Conservation (phyloP, 1,284 basidiomycete species). For the Fomitopsis schrenkii region DNA sequence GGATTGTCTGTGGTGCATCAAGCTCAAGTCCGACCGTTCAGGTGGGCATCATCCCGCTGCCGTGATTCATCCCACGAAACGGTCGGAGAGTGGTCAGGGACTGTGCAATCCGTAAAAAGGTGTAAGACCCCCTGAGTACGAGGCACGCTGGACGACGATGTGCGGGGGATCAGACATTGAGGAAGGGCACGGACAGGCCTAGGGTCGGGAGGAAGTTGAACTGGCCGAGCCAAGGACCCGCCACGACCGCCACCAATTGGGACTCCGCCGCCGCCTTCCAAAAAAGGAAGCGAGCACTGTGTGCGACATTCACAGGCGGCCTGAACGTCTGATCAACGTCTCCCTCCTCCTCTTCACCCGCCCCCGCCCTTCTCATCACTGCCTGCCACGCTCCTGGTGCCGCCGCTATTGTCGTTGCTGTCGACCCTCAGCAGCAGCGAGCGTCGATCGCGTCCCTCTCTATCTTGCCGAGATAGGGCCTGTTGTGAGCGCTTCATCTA, state of each 20-base stretch:
- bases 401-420: background rate
- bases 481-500: background rate
- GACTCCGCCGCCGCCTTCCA: constrained; percentile 1
- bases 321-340: constrained; percentile 1
- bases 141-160: background rate
- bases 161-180: background rate
- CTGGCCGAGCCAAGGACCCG: background rate
- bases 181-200: too few species aligned
- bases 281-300: background rate
- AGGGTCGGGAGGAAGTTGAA: background rate
- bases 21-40: background rate
- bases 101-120: background rate
- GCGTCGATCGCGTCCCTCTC: background rate
- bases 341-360: background rate
- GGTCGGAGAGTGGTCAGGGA: background rate
- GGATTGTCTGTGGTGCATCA: background rate
- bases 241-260: background rate
- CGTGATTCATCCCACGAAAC: constrained; percentile 1
- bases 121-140: background rate
- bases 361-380: background rate
- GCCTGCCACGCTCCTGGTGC: background rate
- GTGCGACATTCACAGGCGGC: background rate
- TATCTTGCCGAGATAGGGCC: background rate
- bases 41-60: background rate
- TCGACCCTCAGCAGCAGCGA: background rate